Base-by-base conservation (phyloP, 805 yeast species). In the Scheffersomyces amazonensis region DNA sequence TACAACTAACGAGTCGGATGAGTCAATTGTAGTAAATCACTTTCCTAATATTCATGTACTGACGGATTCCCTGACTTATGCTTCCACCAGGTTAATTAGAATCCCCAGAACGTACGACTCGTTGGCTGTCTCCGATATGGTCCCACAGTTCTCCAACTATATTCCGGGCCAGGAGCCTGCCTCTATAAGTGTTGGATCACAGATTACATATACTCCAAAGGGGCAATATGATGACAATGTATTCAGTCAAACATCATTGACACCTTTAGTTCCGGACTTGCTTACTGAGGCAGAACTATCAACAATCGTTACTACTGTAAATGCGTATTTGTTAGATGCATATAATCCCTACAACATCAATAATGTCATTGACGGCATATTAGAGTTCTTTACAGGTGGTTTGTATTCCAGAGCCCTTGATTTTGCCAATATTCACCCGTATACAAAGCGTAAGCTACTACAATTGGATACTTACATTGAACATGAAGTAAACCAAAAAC, bases 141-240 rank as follows among this genome's bases (percentile, higher is more conserved):
- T 67, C 15, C 88, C 89, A 1, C 75, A 69, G 45, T 83, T 83
- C 52, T 78, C 84, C 7, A 54, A 55, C 0, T 53, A 43, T 7
- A 45, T 71, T 0, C 89, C 89, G 0, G 90, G 90, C 0, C 44
- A 32, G 2, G 89, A 83, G 48, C 77, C 81, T 2, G 87, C 82
- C 2, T 86, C 86, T 0, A 37, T 42, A n/a, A 34, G 34, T 4
- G 42, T 41, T 15, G 44, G 37, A 1, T 16, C 31, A 5, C 28
- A 21, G 16, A 34, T 24, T 12, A 24, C 32, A 2, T 76, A 73
- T 47, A 50, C 45, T 0, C 65, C 73, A 0, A 50, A 45, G 7
- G 81, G 80, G 0, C 34, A 43, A 9, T 56, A 55, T 39, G 62
- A 68, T 17, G 71, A 62, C 2, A 70, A 73, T 29, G 44, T 59